Conservation (phyloP, 768 basidiomycete species). For the Kondoa subrosea region DNA sequence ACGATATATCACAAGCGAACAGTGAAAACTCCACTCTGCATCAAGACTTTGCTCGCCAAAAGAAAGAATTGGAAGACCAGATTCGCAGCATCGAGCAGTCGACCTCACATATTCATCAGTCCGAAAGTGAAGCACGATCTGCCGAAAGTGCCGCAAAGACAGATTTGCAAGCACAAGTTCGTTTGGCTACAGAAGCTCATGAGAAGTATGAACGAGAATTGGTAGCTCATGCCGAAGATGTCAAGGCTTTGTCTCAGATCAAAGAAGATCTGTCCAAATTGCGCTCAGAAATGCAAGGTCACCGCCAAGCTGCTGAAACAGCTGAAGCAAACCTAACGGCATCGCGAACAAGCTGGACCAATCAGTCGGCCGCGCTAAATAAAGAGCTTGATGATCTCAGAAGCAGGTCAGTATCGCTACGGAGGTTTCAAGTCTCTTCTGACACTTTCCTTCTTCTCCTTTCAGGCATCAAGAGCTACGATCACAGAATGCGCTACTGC, state of each 20-base stretch:
- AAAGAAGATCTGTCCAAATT: conserved; percentile 46
- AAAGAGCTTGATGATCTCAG: conserved; percentile 61
- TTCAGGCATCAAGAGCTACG: conserved; percentile 54
- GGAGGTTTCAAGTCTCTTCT: background rate
- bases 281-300: conserved; percentile 45
- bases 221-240: conserved; percentile 67
- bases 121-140: conserved; percentile 50
- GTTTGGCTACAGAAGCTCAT: conserved; percentile 57
- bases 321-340: conserved; percentile 53
- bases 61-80: conserved; percentile 53
- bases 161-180: conserved; percentile 46
- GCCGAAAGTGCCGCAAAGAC: conserved; percentile 44
- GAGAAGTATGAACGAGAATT: conserved; percentile 65
- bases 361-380: conserved; percentile 57
- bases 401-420: conserved; percentile 40
- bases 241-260: conserved; percentile 51
- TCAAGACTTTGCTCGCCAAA: conserved; percentile 51
- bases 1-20: conserved; percentile 41
- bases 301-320: conserved; percentile 49
- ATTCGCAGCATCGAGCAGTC: conserved; percentile 32
- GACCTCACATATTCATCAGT: conserved; percentile 37
- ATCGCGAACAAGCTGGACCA: conserved; percentile 63
- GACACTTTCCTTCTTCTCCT: background rate
- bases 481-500: conserved; percentile 57
- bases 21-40: conserved; percentile 46